phyloP scores from a whole-genome alignment of 257 asterid genomes.

The Jacaranda mimosifolia region DNA sequence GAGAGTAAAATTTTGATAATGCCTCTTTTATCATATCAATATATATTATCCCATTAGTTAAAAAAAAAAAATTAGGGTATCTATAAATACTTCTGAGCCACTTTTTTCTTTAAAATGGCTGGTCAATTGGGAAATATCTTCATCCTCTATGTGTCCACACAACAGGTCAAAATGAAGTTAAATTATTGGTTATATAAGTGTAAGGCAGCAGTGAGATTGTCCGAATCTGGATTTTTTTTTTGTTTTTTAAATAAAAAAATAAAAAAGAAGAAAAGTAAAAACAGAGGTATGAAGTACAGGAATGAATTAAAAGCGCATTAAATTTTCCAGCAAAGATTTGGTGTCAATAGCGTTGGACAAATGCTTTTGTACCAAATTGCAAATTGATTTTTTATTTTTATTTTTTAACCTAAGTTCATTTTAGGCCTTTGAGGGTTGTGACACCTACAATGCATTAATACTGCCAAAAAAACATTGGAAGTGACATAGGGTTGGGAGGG shows the following conservation, averaged over 20 bases:
- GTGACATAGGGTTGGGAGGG: no score
- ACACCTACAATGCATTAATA: background rate
- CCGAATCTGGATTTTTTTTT: background rate
- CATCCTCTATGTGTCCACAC: background rate
- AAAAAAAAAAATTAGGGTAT: no score
- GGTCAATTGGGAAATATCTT: background rate
- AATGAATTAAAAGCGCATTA: conserved; percentile 1
- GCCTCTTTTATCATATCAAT: no score
- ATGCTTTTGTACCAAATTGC: background rate
- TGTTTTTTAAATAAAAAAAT: no score
- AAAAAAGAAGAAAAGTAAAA: background rate
- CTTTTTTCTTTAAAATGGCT: no score
- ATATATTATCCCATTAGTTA: no score
- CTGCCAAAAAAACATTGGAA: no score
- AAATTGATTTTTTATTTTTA: background rate
- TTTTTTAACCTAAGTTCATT: conserved; percentile 9
- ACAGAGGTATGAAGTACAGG: background rate
- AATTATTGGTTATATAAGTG: background rate
- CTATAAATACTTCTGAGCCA: no score
- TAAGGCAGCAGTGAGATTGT: background rate
- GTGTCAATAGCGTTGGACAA: conserved; percentile 16
- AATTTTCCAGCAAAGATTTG: conserved; percentile 30
- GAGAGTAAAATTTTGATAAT: no score
- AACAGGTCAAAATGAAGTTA: no score
- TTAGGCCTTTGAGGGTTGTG: conserved; percentile 5